Evolutionary conservation across 352 stramenopile species (phyloP).

Genomic region (Globisporangium alternatum): DNA sequence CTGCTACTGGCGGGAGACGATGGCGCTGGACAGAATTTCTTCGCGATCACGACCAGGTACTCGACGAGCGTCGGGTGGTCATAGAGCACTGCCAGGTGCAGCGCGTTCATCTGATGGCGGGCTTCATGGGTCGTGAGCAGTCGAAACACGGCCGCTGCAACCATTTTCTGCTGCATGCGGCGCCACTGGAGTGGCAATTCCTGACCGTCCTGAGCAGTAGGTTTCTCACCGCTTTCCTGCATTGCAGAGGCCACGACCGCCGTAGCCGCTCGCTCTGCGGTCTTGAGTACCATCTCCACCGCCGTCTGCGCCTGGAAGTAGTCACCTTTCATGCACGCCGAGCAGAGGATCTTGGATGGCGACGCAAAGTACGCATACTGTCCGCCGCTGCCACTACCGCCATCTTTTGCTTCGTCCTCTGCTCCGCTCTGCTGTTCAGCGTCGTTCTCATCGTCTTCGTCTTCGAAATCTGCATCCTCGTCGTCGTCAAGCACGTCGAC

Average conservation of each 20-base stretch:
- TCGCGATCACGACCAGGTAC: constrained; percentile 46
- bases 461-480: not conserved
- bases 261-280: constrained; percentile 17
- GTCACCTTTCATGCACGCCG: constrained; percentile 75
- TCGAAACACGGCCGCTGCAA: constrained; percentile 29
- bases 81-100: constrained; percentile 73
- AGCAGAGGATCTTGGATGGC: constrained; percentile 59
- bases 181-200: not conserved
- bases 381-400: not conserved
- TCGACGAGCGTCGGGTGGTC: constrained; percentile 66
- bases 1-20: constrained; percentile 15
- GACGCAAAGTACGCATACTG: constrained; percentile 56
- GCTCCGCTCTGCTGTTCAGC: constrained; percentile 29
- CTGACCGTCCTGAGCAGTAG: not conserved
- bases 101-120: constrained; percentile 70
- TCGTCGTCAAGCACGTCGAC: not conserved
- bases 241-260: not conserved
- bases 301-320: constrained; percentile 65
- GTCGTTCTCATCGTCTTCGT: constrained; percentile 14
- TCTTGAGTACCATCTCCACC: constrained; percentile 53
- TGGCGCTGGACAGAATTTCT: constrained; percentile 35
- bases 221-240: constrained; percentile 1
- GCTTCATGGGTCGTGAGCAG: constrained; percentile 67
- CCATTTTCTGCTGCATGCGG: constrained; percentile 5
- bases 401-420: constrained; percentile 25